Evolutionary conservation across 176 grass and related monocot genomes (phyloP).

Genomic region (Dactylis glomerata): DNA sequence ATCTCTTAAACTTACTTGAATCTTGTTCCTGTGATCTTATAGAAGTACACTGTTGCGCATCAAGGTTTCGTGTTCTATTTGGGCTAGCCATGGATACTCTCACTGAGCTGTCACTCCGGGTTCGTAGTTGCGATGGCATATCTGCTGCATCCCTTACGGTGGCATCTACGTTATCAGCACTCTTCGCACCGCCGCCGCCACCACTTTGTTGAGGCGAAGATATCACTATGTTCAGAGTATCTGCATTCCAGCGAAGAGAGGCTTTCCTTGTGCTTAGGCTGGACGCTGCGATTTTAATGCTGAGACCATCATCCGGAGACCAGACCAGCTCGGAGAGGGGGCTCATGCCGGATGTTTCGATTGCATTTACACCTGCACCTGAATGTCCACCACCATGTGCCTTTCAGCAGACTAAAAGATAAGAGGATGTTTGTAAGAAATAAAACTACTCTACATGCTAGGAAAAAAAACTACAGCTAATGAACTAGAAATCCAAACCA

Average conservation of each 20-base stretch:
- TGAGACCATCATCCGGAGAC: conserved; percentile 66
- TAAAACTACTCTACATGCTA: neutral
- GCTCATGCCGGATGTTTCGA: conserved; percentile 45
- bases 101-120: conserved; percentile 21
- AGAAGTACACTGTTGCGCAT: conserved; percentile 38
- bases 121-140: conserved; percentile 42
- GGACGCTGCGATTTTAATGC: conserved; percentile 61
- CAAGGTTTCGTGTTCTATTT: conserved; percentile 38
- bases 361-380: conserved; percentile 98
- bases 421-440: conserved; percentile 20
- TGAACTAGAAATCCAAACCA: neutral
- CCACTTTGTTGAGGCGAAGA: conserved; percentile 53
- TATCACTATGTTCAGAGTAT: conserved; percentile 63
- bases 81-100: conserved; percentile 36
- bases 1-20: conserved; percentile 63
- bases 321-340: conserved; percentile 75
- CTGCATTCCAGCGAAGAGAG: conserved; percentile 68
- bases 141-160: conserved; percentile 33
- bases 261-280: conserved; percentile 55
- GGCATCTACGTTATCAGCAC: conserved; percentile 26
- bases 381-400: conserved; percentile 31
- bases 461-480: no score
- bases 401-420: conserved; percentile 39
- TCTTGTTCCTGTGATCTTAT: conserved; percentile 40
- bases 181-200: conserved; percentile 15